Percentiles rank a stretch among this genome's conserved stretches.
Conservation (phyloP, 108 stramenopile species). For the Pseudonitzschia pungens region DNA sequence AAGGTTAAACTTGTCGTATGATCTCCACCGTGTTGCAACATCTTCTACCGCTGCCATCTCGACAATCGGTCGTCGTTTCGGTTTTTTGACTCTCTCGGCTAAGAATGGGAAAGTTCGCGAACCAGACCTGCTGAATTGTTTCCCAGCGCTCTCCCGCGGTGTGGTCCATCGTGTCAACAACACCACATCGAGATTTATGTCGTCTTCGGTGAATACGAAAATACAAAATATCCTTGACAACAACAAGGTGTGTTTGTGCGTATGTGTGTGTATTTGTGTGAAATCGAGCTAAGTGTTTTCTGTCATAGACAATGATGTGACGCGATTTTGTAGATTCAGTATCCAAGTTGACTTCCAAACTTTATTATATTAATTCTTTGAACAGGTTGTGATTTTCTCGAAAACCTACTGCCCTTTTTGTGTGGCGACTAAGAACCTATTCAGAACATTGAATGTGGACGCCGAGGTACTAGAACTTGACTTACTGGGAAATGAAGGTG, state of each 20-base stretch:
- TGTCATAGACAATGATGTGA: too few species aligned
- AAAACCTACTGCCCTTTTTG: conserved; percentile 80
- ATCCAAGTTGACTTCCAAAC: too few species aligned
- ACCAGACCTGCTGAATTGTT: neutral
- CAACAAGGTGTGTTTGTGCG: conserved; percentile 48
- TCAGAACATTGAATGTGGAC: conserved; percentile 42
- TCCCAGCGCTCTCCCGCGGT: neutral
- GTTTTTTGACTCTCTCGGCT: neutral
- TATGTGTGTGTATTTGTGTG: too few species aligned
- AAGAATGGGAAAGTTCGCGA: neutral
- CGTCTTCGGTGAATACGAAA: neutral
- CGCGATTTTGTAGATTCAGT: too few species aligned
- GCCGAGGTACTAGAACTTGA: conserved; percentile 61
- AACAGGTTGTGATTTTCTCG: conserved; percentile 51
- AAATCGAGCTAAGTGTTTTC: neutral
- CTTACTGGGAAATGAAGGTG: conserved; percentile 54
- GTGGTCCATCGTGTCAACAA: neutral
- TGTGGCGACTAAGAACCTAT: conserved; percentile 60
- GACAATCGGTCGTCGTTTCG: too few species aligned
- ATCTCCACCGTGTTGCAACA: too few species aligned
- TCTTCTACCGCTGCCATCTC: too few species aligned
- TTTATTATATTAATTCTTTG: too few species aligned
- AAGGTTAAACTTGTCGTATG: too few species aligned
- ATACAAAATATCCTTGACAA: neutral
- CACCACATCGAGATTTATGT: neutral